Base-by-base conservation (phyloP, 2,329 filamentous ascomycete genomes). In the Orbilia brochopaga region DNA sequence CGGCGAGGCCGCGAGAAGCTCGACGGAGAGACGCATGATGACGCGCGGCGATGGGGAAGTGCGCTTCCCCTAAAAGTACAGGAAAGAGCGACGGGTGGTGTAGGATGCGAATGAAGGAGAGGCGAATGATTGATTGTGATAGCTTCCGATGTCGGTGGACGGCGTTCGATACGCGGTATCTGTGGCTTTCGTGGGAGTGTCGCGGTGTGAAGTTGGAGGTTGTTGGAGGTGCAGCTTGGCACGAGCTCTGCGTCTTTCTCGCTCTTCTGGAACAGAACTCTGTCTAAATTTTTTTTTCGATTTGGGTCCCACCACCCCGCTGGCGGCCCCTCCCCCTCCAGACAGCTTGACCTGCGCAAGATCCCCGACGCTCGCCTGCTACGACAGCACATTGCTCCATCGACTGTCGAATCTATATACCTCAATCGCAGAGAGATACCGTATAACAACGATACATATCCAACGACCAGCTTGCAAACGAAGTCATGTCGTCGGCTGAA, bases 1-100 rank as follows among this genome's bases (percentile, higher is more conserved):
- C 77, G 96, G 89, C 79, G 94, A 96, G 81, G 87, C 88, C 81
- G 91, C 87, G 83, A 99, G 95, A 78, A 97, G 88, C 81, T 97
- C 94, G 77, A 91, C 88, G 74, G 93, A 97, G 83, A 99, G 88
- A 85, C 93, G 89, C 94, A 99, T 97, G 53, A 75, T 83, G 79
- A 77, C 73, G 75, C 75, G 73, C 54, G 60, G 13, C 24, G 50
- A 40, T 50, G 44, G 55, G 23, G 32, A 50, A 24, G 37, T 32
- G 23, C 6, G 1, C n/a, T 21, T 32, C 21, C 44, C 52, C 24
- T 52, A 32, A 3, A 8, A 32, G 8, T 13, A 19, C 4, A 13
- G 6, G 40, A 35, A 35, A 17, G 35, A 44, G 35, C 21, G 17
- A 32, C n/a, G 46, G 23, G 2, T 15, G 10, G 27, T 48, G 53